Percentiles rank a stretch among this genome's conserved stretches.
Conservation (phyloP, 129 eudicot genomes). For the Lonicera japonica region DNA sequence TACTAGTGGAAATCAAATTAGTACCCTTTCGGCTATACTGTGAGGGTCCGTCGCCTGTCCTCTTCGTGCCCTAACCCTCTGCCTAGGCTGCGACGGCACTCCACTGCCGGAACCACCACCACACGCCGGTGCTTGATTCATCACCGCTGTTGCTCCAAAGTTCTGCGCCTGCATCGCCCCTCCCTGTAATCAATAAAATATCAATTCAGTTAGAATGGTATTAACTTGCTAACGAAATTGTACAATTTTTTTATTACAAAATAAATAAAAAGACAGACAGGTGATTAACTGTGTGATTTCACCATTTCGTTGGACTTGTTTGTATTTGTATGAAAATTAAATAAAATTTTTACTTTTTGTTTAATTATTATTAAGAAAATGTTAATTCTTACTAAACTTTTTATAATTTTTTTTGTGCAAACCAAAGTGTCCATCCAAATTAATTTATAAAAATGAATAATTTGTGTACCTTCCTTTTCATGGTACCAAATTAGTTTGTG, state of each 20-base stretch:
- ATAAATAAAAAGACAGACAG: too few relatives aligned
- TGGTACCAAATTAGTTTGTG: background rate
- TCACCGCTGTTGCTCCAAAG: constrained; percentile 40
- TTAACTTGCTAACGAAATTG: background rate
- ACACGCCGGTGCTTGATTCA: constrained; percentile 43
- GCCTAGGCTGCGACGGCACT: constrained; percentile 61
- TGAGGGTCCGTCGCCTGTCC: constrained; percentile 95
- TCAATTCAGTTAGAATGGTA: background rate
- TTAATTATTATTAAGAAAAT: too few relatives aligned
- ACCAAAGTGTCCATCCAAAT: background rate
- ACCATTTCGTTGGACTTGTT: too few relatives aligned
- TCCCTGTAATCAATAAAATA: constrained; percentile 15
- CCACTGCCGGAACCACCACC: constrained; percentile 48
- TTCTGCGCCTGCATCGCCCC: constrained; percentile 43
- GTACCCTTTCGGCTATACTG: constrained; percentile 79
- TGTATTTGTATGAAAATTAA: too few relatives aligned
- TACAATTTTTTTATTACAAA: too few relatives aligned
- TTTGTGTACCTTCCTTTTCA: too few relatives aligned
- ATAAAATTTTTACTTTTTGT: too few relatives aligned
- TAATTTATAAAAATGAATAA: too few relatives aligned
- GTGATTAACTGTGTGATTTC: too few relatives aligned
- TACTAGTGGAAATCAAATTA: background rate
- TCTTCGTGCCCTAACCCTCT: constrained; percentile 78
- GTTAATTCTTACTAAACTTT: too few relatives aligned
- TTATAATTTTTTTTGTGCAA: too few relatives aligned